Percentiles rank a stretch among this genome's conserved stretches.
These are phyloP conservation scores for Cicer cuneatum DNA, from an alignment of 306 rosid species.

Conservation along the genomic window DNA sequence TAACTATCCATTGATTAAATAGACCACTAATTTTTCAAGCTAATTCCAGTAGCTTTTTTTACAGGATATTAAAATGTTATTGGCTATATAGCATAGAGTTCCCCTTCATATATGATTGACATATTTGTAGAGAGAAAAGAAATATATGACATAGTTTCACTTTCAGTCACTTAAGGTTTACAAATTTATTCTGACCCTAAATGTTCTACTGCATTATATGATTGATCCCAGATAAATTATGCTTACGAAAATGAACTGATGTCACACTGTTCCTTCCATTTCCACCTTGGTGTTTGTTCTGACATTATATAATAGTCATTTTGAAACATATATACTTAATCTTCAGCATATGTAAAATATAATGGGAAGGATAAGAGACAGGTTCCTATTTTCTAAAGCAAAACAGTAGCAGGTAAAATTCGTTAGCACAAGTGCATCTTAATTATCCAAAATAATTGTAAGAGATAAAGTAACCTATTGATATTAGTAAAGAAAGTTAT, in stretches of 20 bases:
- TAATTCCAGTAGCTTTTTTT: background rate
- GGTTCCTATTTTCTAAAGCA: background rate
- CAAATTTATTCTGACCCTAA: background rate
- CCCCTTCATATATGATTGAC: background rate
- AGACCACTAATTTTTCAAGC: background rate
- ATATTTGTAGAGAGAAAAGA: slow-evolving; percentile 6
- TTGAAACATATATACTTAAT: background rate
- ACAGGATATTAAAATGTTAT: background rate
- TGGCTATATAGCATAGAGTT: background rate
- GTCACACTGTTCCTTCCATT: background rate
- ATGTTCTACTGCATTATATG: background rate
- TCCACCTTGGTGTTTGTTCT: background rate
- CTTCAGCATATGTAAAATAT: background rate
- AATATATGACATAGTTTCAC: background rate
- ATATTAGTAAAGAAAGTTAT: slow-evolving; percentile 5
- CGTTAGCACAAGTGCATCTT: background rate
- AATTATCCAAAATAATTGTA: slow-evolving; percentile 5
- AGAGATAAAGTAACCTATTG: background rate
- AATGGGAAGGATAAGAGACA: background rate
- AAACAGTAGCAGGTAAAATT: slow-evolving; percentile 18
- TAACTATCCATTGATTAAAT: slow-evolving; percentile 12
- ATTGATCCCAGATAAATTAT: background rate
- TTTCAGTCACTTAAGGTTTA: slow-evolving; percentile 2
- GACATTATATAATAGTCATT: background rate
- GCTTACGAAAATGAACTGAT: background rate